Base-by-base conservation (phyloP, 495 filamentous ascomycete genomes). In the Cudoniella acicularis region DNA sequence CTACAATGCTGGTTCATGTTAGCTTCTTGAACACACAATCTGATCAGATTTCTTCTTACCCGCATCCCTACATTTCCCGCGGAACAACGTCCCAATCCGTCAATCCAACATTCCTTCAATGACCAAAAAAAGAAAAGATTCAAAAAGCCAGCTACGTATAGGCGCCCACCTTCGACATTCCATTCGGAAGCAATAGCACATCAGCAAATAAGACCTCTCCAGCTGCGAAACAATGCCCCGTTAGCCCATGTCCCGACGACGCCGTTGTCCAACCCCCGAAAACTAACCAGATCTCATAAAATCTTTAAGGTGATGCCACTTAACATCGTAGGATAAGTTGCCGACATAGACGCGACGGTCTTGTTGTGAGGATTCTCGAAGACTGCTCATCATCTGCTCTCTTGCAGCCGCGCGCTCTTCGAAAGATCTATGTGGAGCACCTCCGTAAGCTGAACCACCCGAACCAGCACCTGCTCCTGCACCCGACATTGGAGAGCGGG, bases 131-230 rank as follows among this genome's bases (percentile, higher is more conserved):
- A 80, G 75, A 80, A 76, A 82, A 76, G 75, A 78, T 83, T 83
- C 80, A 87, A 86, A 83, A 87, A 91, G 84, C 85, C 89, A 84
- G 84, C 86, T 92, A 86, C 83, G 76, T 77, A 84, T 91, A 90
- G 86, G 85, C 86, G 90, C 91, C 91, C 91, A 97, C 94, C 95
- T 98, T 98, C 90, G 93, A 97, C 94, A 98, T 98, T 91, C 94
- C 94, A 86, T 98, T 98, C 72, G 95, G 95, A 91, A 98, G 92
- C 76, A 96, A 83, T 76, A 98, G 88, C 70, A 98, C 93, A 84
- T 98, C 94, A 85, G 94, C 94, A 78, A 95, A 98, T 79, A 98
- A 86, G 77, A 98, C 95, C 73, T 98, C 94, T 83, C 94, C 94
- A 81, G 94, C 94, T 98, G 74, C 69, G 55, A 16, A 13, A 55